These are phyloP conservation scores for Tolypocladium guangdongense DNA, from an alignment of 2,329 filamentous ascomycete genomes.

Conservation along the genomic window DNA sequence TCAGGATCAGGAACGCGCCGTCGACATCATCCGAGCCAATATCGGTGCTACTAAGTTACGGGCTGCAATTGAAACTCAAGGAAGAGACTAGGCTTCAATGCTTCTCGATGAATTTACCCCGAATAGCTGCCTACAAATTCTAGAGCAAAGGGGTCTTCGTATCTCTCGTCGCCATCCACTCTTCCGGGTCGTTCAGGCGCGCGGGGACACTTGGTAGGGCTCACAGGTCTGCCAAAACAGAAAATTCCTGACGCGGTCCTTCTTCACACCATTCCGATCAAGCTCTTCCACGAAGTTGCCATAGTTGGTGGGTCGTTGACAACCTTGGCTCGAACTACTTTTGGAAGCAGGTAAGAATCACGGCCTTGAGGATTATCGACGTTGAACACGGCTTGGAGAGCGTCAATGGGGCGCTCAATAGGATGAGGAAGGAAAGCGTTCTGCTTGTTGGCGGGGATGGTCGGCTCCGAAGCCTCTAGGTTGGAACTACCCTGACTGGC, in stretches of 20 bases:
- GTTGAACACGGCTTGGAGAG: slow-evolving; percentile 48
- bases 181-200: neutral
- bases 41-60: slow-evolving; percentile 42
- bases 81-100: slow-evolving; percentile 44
- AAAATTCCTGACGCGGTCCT: slow-evolving; percentile 25
- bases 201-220: slow-evolving; percentile 47
- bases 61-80: slow-evolving; percentile 57
- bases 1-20: slow-evolving; percentile 47
- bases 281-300: slow-evolving; percentile 57
- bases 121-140: no score
- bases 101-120: no score
- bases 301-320: slow-evolving; percentile 49
- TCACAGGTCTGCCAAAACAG: slow-evolving; percentile 53
- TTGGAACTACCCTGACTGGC: no score
- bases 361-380: slow-evolving; percentile 50
- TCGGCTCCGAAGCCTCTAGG: no score
- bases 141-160: neutral
- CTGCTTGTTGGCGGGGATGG: slow-evolving; percentile 8
- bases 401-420: slow-evolving; percentile 54
- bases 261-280: slow-evolving; percentile 58
- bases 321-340: slow-evolving; percentile 55
- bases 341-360: slow-evolving; percentile 37
- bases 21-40: slow-evolving; percentile 48
- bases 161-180: slow-evolving; percentile 28
- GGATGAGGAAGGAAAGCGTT: slow-evolving; percentile 51